Base-by-base conservation (phyloP, 2,329 filamentous ascomycete genomes). In the Endocalyx cinctus region DNA sequence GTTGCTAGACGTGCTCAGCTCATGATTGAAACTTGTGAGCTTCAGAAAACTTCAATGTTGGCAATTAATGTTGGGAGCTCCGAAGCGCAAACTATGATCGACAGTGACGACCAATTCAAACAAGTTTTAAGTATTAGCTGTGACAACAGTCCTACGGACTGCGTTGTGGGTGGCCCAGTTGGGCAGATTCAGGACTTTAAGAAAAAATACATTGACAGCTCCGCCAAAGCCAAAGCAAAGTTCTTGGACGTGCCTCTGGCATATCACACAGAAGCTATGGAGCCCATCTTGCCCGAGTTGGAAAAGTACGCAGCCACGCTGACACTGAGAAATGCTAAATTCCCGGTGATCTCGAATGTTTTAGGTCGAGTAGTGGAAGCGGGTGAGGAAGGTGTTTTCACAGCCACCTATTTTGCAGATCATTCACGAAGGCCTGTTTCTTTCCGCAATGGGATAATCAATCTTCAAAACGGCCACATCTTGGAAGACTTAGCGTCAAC, bases 291-390 rank as follows among this genome's bases (percentile, higher is more conserved):
- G 4, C 17, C 32, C 13, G 32, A 34, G n/a, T 25, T 34, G 16
- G 29, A n/a, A 10, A 15, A 29, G 26, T 34, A 28, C 25, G 32
- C 39, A 2, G 20, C 29, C 27, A n/a, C n/a, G n/a, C n/a, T n/a
- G n/a, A n/a, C n/a, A n/a, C n/a, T n/a, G n/a, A 16, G 18, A 6
- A 31, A 15, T 6, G 15, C 37, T 14, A 26, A 30, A 6, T 34
- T 43, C 16, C 37, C 39, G 6, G 32, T 45, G 8, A 36, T 42
- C 10, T 45, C 42, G 8, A 45, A 42, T 26, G 39, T 33, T 14
- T 22, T 35, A 10, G 37, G 36, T 15, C 28, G 36, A 10, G 25
- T 26, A 14, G 25, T 38, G 17, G 18, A 19, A 6, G 15, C 18
- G 10, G 36, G 36, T 13, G 36, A 38, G 10, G n/a, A 29, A 16